These are phyloP conservation scores for Conoideocrella luteorostrata DNA, from an alignment of 2,329 filamentous ascomycete genomes.

Conservation along the genomic window DNA sequence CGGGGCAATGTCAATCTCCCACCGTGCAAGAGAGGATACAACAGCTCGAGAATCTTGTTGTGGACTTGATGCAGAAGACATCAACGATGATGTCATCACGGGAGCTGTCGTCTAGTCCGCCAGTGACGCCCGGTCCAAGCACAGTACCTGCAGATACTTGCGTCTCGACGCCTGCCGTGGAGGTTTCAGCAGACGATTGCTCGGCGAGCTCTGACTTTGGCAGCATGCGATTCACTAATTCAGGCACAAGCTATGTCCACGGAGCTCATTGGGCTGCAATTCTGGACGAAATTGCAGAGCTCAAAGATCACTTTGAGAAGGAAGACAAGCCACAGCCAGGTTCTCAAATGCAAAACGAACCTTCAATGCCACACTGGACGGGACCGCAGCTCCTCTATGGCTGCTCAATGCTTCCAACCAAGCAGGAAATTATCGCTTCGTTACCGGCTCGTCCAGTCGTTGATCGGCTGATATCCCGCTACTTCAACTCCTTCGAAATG, in stretches of 20 bases:
- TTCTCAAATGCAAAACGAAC: not conserved
- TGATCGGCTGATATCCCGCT: slow-evolving; percentile 28
- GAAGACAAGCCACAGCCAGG: slow-evolving; percentile 7
- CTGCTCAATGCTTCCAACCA: slow-evolving; percentile 16
- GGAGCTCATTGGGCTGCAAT: slow-evolving; percentile 34
- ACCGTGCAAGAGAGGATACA: slow-evolving; percentile 11
- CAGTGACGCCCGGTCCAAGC: not conserved
- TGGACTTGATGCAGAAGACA: slow-evolving; percentile 19
- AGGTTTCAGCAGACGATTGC: too few species aligned
- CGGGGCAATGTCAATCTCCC: too few species aligned
- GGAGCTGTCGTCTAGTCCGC: not conserved
- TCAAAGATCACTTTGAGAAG: slow-evolving; percentile 28
- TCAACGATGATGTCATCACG: slow-evolving; percentile 2
- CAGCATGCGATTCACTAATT: slow-evolving; percentile 20
- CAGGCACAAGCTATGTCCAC: slow-evolving; percentile 26
- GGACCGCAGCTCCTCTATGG: slow-evolving; percentile 27
- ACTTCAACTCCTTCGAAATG: slow-evolving; percentile 19
- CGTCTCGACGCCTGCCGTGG: too few species aligned
- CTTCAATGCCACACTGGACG: not conserved
- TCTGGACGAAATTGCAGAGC: slow-evolving; percentile 32
- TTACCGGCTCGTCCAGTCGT: slow-evolving; percentile 26
- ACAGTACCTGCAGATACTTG: too few species aligned
- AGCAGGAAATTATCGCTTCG: slow-evolving; percentile 24
- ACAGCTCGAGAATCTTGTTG: slow-evolving; percentile 24
- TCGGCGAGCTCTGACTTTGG: slow-evolving; percentile 21